phyloP scores from a whole-genome alignment of 2,329 filamentous ascomycete genomes.

The Neonectria magnoliae region DNA sequence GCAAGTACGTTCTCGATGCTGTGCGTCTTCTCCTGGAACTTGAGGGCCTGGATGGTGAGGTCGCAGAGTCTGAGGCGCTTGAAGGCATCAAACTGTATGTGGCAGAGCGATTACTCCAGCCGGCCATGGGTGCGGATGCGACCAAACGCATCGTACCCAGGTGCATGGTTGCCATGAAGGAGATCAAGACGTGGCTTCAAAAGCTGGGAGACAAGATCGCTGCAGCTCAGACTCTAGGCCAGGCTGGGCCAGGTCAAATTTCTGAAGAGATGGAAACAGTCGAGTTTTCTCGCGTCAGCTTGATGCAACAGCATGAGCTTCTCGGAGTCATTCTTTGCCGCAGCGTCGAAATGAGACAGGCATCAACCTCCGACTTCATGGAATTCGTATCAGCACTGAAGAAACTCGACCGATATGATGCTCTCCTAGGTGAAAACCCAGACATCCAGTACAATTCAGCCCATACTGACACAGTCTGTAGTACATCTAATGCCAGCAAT shows the following conservation, averaged over 20 bases:
- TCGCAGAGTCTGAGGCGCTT: constrained; percentile 50
- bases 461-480: constrained; percentile 29
- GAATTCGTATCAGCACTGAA: constrained; percentile 75
- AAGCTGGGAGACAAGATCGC: constrained; percentile 80
- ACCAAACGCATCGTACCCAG: constrained; percentile 74
- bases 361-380: constrained; percentile 76
- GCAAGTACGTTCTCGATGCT: constrained; percentile 84
- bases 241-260: constrained; percentile 59
- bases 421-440: constrained; percentile 57
- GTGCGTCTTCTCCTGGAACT: constrained; percentile 82
- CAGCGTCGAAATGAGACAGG: constrained; percentile 79
- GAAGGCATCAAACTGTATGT: constrained; percentile 50
- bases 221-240: constrained; percentile 78
- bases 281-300: constrained; percentile 80
- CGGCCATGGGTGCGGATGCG: constrained; percentile 45
- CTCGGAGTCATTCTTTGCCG: constrained; percentile 83
- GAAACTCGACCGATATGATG: constrained; percentile 80
- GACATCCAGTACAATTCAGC: constrained; percentile 14
- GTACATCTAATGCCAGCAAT: constrained; percentile 87
- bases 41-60: constrained; percentile 64
- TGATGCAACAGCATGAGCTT: constrained; percentile 90
- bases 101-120: constrained; percentile 46
- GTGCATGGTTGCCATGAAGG: constrained; percentile 79
- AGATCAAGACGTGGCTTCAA: constrained; percentile 80
- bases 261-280: constrained; percentile 79